phyloP scores from a whole-genome alignment of 805 yeast genomes.

The Saccharomycopsis sp. region DNA sequence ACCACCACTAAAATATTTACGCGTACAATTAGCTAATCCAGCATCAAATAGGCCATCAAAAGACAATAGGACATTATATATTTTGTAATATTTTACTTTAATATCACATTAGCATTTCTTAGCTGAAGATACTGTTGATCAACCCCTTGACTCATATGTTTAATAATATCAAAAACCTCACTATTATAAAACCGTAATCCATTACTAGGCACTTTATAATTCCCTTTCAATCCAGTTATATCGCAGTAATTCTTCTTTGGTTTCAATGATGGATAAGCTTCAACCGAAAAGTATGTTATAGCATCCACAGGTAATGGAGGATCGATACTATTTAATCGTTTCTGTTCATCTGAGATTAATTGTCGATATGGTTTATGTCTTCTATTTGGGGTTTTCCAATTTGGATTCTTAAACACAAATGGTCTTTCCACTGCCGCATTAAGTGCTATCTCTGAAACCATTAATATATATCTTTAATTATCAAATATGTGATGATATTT shows the following conservation, averaged over 20 bases:
- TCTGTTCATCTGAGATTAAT: conserved; percentile 68
- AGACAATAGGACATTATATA: background rate
- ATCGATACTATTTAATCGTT: conserved; percentile 39
- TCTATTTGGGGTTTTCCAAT: conserved; percentile 44
- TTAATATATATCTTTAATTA: no score
- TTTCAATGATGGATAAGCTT: conserved; percentile 80
- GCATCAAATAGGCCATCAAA: background rate
- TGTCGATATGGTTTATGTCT: conserved; percentile 73
- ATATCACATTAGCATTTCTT: conserved; percentile 80
- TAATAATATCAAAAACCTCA: conserved; percentile 69
- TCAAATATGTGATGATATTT: no score
- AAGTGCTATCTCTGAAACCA: conserved; percentile 12
- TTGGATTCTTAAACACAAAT: conserved; percentile 53
- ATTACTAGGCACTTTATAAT: conserved; percentile 66
- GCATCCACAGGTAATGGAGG: conserved; percentile 29
- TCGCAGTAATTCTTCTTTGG: conserved; percentile 88
- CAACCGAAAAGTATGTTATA: conserved; percentile 62
- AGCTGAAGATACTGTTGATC: conserved; percentile 88
- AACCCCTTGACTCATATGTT: conserved; percentile 78
- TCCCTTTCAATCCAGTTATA: conserved; percentile 80
- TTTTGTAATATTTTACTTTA: conserved; percentile 42
- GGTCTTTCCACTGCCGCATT: conserved; percentile 30
- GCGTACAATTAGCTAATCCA: no score
- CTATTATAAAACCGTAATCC: conserved; percentile 73
- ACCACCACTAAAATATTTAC: no score